Percentiles rank a stretch among this genome's conserved stretches.
Conservation (phyloP, 768 basidiomycete genomes). For the Leccinellum luteum region DNA sequence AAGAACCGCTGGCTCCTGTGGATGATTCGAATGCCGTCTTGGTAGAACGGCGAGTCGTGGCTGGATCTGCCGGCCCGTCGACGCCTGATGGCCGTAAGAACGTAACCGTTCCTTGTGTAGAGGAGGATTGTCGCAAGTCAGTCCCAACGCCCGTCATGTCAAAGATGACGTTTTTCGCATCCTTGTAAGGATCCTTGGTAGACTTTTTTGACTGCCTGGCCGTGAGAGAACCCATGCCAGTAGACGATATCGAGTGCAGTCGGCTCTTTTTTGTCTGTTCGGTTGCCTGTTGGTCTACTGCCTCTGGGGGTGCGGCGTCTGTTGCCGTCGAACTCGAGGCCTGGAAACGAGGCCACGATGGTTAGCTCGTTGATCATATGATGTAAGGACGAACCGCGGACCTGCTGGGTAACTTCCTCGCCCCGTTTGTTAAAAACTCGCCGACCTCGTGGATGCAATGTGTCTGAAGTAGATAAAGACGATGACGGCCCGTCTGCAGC, state of each 20-base stretch:
- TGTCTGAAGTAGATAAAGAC: constrained; percentile 18
- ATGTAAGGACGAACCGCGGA: constrained; percentile 20
- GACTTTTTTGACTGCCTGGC: constrained; percentile 18
- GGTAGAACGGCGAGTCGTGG: constrained; percentile 7
- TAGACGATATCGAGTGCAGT: constrained; percentile 25
- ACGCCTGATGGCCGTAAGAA: constrained; percentile 26
- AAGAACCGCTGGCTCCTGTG: constrained; percentile 3
- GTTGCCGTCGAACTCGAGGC: constrained; percentile 11
- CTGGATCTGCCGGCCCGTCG: constrained; percentile 15
- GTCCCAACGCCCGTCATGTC: constrained; percentile 47
- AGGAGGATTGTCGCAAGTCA: constrained; percentile 41
- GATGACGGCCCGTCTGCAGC: constrained; percentile 21
- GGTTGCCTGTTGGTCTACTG: constrained; percentile 20
- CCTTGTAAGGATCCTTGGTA: constrained; percentile 29
- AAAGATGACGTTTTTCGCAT: constrained; percentile 45
- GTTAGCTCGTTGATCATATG: constrained; percentile 17
- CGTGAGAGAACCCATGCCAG: constrained; percentile 3
- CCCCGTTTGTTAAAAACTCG: constrained; percentile 52
- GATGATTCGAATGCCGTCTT: constrained; percentile 6
- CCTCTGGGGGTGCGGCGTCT: constrained; percentile 5
- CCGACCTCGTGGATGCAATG: constrained; percentile 43
- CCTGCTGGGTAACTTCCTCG: constrained; percentile 38
- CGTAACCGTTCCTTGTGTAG: constrained; percentile 4
- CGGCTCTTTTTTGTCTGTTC: constrained; percentile 18
- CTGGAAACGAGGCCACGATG: constrained; percentile 18